Evolutionary conservation across 2,329 filamentous ascomycete genomes (phyloP).

Genomic region (Dothideomycetidae sp.): DNA sequence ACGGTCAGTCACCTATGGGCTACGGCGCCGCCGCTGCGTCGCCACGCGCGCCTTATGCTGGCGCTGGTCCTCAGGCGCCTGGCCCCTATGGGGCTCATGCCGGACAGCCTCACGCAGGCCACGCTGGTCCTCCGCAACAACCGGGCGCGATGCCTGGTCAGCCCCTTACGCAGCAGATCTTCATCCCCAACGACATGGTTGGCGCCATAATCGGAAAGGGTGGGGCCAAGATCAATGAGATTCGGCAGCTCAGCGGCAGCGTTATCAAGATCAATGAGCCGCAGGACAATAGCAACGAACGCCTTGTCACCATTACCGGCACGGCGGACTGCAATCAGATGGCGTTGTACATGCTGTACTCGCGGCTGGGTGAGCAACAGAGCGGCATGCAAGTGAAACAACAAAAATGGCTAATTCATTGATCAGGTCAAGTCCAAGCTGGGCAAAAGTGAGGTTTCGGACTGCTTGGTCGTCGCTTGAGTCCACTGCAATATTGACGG

Average conservation of each 20-base stretch:
- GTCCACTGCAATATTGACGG: neutral
- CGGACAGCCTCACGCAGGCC: constrained; percentile 38
- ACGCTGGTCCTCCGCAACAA: constrained; percentile 57
- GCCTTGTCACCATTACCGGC: constrained; percentile 90
- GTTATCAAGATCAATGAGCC: constrained; percentile 99
- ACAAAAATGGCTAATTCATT: constrained; percentile 7
- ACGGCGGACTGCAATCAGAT: constrained; percentile 98
- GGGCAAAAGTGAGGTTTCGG: constrained; percentile 13
- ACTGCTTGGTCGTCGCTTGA: neutral
- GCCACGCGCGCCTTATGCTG: constrained; percentile 63
- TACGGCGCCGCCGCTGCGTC: constrained; percentile 51
- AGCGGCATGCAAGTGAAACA: constrained; percentile 28
- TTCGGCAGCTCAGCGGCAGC: constrained; percentile 88
- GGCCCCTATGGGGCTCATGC: constrained; percentile 53
- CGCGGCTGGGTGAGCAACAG: constrained; percentile 74
- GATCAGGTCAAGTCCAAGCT: constrained; percentile 12
- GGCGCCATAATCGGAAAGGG: constrained; percentile 98
- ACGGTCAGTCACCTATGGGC: constrained; percentile 52
- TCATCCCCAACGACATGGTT: constrained; percentile 98
- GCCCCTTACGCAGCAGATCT: constrained; percentile 93
- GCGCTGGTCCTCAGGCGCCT: constrained; percentile 65
- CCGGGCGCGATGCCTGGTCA: constrained; percentile 63
- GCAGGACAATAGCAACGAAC: constrained; percentile 97
- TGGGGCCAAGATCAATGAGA: constrained; percentile 98
- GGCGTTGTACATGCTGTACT: constrained; percentile 99